phyloP scores from a whole-genome alignment of 208 protist species.

The Zelonia costaricensis region DNA sequence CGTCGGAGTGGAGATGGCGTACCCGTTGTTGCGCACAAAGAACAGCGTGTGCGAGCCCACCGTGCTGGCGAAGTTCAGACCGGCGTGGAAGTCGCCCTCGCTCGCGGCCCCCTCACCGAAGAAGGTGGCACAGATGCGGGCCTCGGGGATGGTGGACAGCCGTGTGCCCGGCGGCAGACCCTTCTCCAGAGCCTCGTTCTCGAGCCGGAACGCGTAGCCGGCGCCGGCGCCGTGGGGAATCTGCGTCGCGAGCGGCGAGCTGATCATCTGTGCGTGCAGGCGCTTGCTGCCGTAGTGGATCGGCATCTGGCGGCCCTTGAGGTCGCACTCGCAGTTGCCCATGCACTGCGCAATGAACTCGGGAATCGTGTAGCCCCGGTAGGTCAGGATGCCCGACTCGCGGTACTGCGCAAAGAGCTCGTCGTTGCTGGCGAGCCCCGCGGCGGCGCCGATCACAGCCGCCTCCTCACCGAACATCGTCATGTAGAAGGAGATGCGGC shows the following conservation, averaged over 20 bases:
- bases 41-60: constrained; percentile 93
- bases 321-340: constrained; percentile 82
- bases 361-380: constrained; percentile 90
- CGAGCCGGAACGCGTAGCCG: constrained; percentile 94
- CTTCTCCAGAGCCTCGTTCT: constrained; percentile 54
- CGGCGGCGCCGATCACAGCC: constrained; percentile 87
- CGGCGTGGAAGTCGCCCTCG: constrained; percentile 97
- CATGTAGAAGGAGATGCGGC: constrained; percentile 98
- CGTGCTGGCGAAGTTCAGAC: constrained; percentile 96
- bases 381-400: constrained; percentile 78
- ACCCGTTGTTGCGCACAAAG: constrained; percentile 95
- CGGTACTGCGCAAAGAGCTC: constrained; percentile 96
- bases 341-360: constrained; percentile 97
- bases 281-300: constrained; percentile 96
- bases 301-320: constrained; percentile 97
- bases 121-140: constrained; percentile 89
- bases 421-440: constrained; percentile 89
- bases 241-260: constrained; percentile 96
- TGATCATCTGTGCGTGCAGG: constrained; percentile 96
- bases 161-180: constrained; percentile 24
- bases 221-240: constrained; percentile 95
- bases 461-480: constrained; percentile 96
- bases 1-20: constrained; percentile 96
- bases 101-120: constrained; percentile 97
- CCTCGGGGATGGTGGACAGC: constrained; percentile 27